Conservation (phyloP, 208 protist species). For the Wallacemonas sp. region DNA sequence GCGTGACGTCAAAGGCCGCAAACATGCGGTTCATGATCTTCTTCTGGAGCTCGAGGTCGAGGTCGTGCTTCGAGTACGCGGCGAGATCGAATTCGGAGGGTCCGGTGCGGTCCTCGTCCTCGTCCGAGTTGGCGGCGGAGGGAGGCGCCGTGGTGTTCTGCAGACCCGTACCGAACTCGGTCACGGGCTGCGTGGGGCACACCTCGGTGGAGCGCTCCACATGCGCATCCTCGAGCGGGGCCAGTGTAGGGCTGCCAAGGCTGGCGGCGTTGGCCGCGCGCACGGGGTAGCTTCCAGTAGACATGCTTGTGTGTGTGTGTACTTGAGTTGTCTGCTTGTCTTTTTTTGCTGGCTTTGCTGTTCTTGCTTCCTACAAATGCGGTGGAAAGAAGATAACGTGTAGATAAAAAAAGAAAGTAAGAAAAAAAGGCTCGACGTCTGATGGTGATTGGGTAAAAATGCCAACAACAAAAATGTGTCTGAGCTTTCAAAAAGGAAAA, state of each 20-base stretch:
- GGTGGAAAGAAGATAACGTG: too few relatives aligned
- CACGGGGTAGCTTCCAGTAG: constrained; percentile 29
- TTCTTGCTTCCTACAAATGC: neutral
- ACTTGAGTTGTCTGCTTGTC: neutral
- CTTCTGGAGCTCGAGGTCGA: constrained; percentile 62
- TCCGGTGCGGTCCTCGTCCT: constrained; percentile 19
- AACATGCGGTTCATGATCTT: constrained; percentile 91
- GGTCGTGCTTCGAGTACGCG: constrained; percentile 84
- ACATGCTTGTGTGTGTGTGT: neutral
- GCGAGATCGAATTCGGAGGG: constrained; percentile 72
- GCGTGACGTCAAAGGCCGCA: constrained; percentile 83
- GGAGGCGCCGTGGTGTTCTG: constrained; percentile 19
- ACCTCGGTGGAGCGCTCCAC: constrained; percentile 15
- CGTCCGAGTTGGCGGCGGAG: constrained; percentile 17
- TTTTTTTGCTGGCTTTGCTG: neutral
- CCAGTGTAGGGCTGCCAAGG: constrained; percentile 26
- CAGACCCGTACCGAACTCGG: constrained; percentile 63
- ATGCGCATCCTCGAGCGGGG: constrained; percentile 15
- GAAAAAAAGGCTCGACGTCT: too few relatives aligned
- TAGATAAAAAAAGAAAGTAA: too few relatives aligned
- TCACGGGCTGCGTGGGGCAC: constrained; percentile 24
- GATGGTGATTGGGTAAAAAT: too few relatives aligned
- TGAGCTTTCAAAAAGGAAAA: too few relatives aligned
- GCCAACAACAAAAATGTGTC: too few relatives aligned
- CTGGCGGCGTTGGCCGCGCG: constrained; percentile 41